phyloP scores from a whole-genome alignment of 164 flowering plant species.

The Sextonia rubra region DNA sequence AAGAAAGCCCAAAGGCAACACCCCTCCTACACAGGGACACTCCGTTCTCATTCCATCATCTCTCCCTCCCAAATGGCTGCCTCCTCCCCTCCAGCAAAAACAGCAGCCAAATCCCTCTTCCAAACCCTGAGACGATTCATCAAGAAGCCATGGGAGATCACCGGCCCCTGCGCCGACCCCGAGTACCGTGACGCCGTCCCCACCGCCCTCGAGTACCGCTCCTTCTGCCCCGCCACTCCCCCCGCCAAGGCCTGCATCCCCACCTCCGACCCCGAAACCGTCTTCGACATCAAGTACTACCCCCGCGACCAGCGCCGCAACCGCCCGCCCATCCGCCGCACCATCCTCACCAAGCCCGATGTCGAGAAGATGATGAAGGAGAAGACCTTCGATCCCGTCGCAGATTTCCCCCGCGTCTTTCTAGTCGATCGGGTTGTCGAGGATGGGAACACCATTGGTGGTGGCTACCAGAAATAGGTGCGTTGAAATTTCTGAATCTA shows the following conservation, averaged over 20 bases:
- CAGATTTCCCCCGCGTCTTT: constrained; percentile 61
- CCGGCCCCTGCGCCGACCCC: constrained; percentile 76
- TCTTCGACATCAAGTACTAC: constrained; percentile 79
- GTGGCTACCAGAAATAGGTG: constrained; percentile 68
- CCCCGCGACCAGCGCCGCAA: constrained; percentile 76
- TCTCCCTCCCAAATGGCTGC: neutral
- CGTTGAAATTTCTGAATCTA: constrained; percentile 1
- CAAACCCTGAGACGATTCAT: constrained; percentile 57
- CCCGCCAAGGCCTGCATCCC: constrained; percentile 43
- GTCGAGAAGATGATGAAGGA: constrained; percentile 63
- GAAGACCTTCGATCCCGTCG: constrained; percentile 38
- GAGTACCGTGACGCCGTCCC: constrained; percentile 78
- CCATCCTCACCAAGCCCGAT: constrained; percentile 60
- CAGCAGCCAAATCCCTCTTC: constrained; percentile 37
- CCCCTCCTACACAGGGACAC: too few species aligned
- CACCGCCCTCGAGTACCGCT: constrained; percentile 56
- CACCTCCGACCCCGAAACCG: constrained; percentile 67
- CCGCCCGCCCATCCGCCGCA: constrained; percentile 65
- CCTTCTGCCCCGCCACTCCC: constrained; percentile 59
- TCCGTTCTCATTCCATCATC: neutral
- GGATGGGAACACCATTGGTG: constrained; percentile 59
- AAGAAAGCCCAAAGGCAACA: too few species aligned
- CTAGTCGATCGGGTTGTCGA: constrained; percentile 51
- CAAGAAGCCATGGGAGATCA: constrained; percentile 88
- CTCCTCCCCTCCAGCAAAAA: neutral